Base-by-base conservation (phyloP, 1,284 basidiomycete species). In the Ceraceosorus guamensis region DNA sequence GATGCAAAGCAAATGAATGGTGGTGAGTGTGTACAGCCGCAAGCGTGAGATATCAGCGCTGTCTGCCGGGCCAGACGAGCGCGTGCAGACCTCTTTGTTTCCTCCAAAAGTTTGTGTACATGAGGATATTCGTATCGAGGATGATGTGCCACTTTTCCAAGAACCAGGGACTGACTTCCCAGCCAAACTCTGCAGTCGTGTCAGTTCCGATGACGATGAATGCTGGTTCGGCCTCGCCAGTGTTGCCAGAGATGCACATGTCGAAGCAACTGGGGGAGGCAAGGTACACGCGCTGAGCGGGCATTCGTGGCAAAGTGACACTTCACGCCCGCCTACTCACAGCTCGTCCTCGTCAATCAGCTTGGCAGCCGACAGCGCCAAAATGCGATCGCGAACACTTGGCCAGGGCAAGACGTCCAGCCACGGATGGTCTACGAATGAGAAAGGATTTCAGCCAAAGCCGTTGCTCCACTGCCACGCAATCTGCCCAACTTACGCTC, bases 61-160 rank as follows among this genome's bases (percentile, higher is more conserved):
- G 24, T 24, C 24, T 24, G 24, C 24, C 24, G 3, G 24, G 24
- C 24, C 24, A 24, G 3, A 24, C 24, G 39, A 41, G 39, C 39
- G 52, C 18, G 4, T 45, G 41, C 33, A 67, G 50, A 2, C 63
- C 62, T 18, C 65, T 59, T 52, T 61, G 65, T 32, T 59, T 53
- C 37, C 66, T 49, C 66, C 66, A 68, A 60, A 62, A 68, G 24
- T 63, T 66, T 33, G 65, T 60, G 16, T 65, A 52, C 18, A 53
- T 51, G 11, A 68, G 6, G 16, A 57, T 50, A 3, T 59, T 53
- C 4, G 60, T 55, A 46, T 68, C 66, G n/a, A 67, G 59, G 11
- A 68, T 52, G 2, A 61, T 60, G 53, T 54, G 61, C 66, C 66
- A 68, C 52, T 67, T 67, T 4, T 31, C 44, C 5, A 55, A 35